Evolutionary conservation across 306 rosid genomes (phyloP).

Genomic region (Benincasa hispida): DNA sequence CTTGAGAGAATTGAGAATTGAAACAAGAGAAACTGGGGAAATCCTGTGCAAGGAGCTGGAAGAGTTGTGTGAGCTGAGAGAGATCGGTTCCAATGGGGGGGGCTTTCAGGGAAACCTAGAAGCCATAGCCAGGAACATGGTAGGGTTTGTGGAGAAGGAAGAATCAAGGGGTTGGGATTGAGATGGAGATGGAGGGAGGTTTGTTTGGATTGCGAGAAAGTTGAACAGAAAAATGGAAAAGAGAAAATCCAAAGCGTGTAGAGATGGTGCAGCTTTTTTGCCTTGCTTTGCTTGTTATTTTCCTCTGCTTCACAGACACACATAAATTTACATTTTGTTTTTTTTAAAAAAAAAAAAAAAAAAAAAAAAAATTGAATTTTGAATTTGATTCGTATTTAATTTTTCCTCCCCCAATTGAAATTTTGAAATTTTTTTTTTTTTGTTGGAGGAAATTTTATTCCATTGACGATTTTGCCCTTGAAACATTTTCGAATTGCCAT

Average conservation of each 20-base stretch:
- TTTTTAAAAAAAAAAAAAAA: background rate
- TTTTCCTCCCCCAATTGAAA: background rate
- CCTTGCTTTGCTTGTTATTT: slow-evolving; percentile 15
- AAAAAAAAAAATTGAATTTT: background rate
- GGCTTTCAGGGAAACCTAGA: background rate
- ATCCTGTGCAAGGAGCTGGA: background rate
- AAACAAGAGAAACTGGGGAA: background rate
- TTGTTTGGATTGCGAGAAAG: slow-evolving; percentile 40
- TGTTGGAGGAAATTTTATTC: background rate
- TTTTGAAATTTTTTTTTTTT: background rate
- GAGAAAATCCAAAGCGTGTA: slow-evolving; percentile 27
- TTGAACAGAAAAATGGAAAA: slow-evolving; percentile 17
- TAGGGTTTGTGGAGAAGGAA: background rate
- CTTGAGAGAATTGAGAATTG: background rate
- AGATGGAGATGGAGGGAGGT: slow-evolving; percentile 10
- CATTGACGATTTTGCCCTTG: background rate
- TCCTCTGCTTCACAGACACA: slow-evolving; percentile 10
- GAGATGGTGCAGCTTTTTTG: slow-evolving; percentile 46
- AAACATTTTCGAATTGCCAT: background rate
- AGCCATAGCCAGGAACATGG: background rate
- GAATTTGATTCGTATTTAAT: background rate
- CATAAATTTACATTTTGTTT: background rate
- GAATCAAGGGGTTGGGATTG: slow-evolving; percentile 10
- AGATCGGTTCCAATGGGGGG: background rate
- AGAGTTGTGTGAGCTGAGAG: background rate